Base-by-base conservation (phyloP, 768 basidiomycete species). In the Tricholoma sp. region DNA sequence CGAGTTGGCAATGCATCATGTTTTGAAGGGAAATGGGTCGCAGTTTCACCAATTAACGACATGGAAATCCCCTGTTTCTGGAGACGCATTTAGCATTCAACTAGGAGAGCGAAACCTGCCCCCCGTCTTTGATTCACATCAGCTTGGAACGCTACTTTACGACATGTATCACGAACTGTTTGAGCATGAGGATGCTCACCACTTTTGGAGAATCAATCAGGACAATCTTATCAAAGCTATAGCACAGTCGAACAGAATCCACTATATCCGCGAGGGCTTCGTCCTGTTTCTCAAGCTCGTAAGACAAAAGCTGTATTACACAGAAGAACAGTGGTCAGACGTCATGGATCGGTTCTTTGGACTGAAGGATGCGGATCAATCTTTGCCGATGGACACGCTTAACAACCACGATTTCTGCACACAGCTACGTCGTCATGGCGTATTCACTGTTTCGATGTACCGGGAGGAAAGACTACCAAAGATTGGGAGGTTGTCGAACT, bases 91-190 rank as follows among this genome's bases (percentile, higher is more conserved):
- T 17, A 41, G 44, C 29, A 53, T 56, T 15, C 24, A 17, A n/a
- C 18, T 31, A 1, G 50, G 42, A 15, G 28, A 50, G 12, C 34
- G 52, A 36, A 17, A 61, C 8, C 56, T 54, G 7, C 54, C 52
- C 8, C 57, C 63, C 0, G 37, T 58, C 4, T 69, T 63, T 33
- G 65, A 70, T 32, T 44, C 59, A 0, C 18, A 50, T 1, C 69
- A 74, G 39, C 63, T 79, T 5, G 74, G 68, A 2, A 67, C 64
- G 0, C 63, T 75, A 6, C 65, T 79, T 1, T 76, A 69, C 57
- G 68, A 71, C 29, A 61, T 78, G 2, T 79, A 78, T 56, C 66
- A 68, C n/a, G 49, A 62, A 13, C 54, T 78, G 34, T 79, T 76
- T 55, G 65, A 65, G 28, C 58, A 71, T 20, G 75, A 79, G 51